Base-by-base conservation (phyloP, 257 asterid species). In the Lycium barbarum region DNA sequence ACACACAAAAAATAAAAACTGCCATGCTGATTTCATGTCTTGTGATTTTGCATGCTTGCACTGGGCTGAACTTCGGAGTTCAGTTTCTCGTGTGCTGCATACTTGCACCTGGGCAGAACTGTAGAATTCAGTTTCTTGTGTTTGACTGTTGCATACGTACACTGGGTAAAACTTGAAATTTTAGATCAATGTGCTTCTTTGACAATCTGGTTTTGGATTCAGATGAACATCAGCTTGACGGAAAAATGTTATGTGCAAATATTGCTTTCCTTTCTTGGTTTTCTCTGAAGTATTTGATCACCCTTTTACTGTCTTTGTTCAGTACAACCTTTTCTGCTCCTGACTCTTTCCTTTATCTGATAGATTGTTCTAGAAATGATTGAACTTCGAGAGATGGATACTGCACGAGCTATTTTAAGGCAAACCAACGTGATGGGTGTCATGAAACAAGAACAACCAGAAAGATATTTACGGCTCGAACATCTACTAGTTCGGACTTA, bases 361-460 rank as follows among this genome's bases (percentile, higher is more conserved):
- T 86, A 96, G 98, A 96, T 96, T 91, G 99, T 96, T 83, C 83
- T 96, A 67, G 98, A 96, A 91, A 96, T 96, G 99, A 96, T 96
- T 90, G 99, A 96, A 90, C 97, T 96, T 84, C 94, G 99, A 85
- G 99, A 96, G 93, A 92, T 93, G 90, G 99, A 96, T 84, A 96
- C 98, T 12, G 98, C 99, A 38, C 98, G 99, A 70, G 95, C 99
- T 85, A 93, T 96, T 88, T 87, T 96, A 86, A 93, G 99, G 88
- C 98, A 96, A 86, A 96, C 99, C 83, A 98, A 95, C 86, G 99
- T 92, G 80, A 96, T 96, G 98, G 99, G 99, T 80, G 97, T 94
- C 88, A 93, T 96, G 98, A 96, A 96, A 87, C 98, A 96, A 87
- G 98, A 96, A 90, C 93, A 96, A 85, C 99, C 98, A 13, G 99